Conservation (phyloP, 768 basidiomycete genomes). For the Lactifluus hygrophoroides region DNA sequence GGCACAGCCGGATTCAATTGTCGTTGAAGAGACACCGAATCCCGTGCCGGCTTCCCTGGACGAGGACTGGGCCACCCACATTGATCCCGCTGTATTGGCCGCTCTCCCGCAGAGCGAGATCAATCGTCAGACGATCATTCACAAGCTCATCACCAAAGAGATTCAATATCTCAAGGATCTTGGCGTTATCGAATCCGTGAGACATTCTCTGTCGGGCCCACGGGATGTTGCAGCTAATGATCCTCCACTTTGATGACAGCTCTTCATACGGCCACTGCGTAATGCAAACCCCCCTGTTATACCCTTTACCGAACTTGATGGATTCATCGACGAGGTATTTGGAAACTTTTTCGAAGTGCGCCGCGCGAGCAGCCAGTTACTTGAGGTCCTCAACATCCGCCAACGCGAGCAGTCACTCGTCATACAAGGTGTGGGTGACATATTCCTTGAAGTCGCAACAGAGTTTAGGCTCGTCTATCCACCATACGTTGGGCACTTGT, state of each 20-base stretch:
- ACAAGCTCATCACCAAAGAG: conserved; percentile 82
- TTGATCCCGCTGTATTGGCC: conserved; percentile 40
- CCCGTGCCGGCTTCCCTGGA: conserved; percentile 13
- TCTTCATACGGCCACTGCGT: conserved; percentile 49
- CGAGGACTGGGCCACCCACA: conserved; percentile 45
- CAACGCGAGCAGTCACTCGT: conserved; percentile 78
- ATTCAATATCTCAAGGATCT: conserved; percentile 86
- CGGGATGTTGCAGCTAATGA: conserved; percentile 33
- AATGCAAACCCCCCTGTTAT: conserved; percentile 50
- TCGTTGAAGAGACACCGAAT: conserved; percentile 4
- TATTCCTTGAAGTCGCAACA: conserved; percentile 79
- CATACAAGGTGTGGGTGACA: conserved; percentile 79
- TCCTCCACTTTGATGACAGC: conserved; percentile 25
- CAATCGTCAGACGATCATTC: conserved; percentile 80
- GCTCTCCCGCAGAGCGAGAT: conserved; percentile 71
- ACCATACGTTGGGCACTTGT: conserved; percentile 75
- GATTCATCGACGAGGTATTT: conserved; percentile 86
- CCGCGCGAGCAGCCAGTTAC: conserved; percentile 70
- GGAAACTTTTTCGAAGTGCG: conserved; percentile 84
- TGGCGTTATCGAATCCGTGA: conserved; percentile 67
- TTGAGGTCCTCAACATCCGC: conserved; percentile 79
- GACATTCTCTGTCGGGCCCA: conserved; percentile 25
- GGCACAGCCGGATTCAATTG: background rate
- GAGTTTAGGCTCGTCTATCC: conserved; percentile 86
- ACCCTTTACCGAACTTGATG: conserved; percentile 49